Evolutionary conservation across 2,329 filamentous ascomycete species (phyloP).

Genomic region (Dendryphion nanum): DNA sequence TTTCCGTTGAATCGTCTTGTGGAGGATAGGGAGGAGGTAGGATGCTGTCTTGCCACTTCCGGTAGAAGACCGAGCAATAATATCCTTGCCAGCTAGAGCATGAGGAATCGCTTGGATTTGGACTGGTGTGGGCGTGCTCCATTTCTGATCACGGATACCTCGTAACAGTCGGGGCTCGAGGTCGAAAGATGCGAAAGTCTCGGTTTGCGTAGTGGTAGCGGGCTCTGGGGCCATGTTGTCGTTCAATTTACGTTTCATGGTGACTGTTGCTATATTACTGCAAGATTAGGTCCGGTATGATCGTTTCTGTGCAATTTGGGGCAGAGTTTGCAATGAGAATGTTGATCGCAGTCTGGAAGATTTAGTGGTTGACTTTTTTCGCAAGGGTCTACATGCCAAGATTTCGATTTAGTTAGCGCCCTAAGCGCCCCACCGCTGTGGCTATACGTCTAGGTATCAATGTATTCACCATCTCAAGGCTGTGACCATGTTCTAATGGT

Average conservation of each 20-base stretch:
- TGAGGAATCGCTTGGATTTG: constrained; percentile 86
- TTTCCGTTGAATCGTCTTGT: constrained; percentile 79
- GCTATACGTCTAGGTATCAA: too few species aligned
- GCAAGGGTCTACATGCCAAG: too few species aligned
- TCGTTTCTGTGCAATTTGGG: too few species aligned
- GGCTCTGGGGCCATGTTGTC: constrained; percentile 46
- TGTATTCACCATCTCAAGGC: too few species aligned
- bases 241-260: constrained; percentile 51
- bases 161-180: constrained; percentile 85
- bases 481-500: too few species aligned
- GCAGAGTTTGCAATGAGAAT: too few species aligned
- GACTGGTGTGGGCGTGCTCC: constrained; percentile 78
- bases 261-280: background rate
- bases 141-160: constrained; percentile 80
- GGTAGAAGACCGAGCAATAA: constrained; percentile 89
- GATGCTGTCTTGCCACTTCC: constrained; percentile 98
- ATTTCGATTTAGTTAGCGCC: too few species aligned
- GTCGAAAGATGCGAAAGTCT: constrained; percentile 71
- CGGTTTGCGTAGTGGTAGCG: constrained; percentile 8
- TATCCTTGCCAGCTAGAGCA: constrained; percentile 81
- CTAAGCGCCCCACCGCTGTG: too few species aligned
- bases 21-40: constrained; percentile 85
- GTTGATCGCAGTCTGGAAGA: too few species aligned
- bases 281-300: too few species aligned
- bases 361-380: too few species aligned